Conservation (phyloP, 768 basidiomycete genomes). For the Mycena polygramma region DNA sequence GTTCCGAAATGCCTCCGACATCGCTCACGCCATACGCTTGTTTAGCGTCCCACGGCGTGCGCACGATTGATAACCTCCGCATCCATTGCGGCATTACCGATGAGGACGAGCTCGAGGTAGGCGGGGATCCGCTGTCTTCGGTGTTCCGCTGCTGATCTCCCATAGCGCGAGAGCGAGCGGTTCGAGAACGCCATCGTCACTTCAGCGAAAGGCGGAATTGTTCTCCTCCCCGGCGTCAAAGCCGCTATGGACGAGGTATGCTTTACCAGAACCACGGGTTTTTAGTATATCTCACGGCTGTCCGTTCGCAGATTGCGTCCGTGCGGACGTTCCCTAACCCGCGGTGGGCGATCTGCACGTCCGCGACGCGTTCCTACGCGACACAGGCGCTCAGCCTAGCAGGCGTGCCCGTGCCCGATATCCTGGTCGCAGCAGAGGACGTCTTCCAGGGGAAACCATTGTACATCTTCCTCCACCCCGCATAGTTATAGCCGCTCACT, state of each 20-base stretch:
- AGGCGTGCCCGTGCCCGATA: slow-evolving; percentile 76
- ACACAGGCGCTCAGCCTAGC: slow-evolving; percentile 75
- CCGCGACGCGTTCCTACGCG: slow-evolving; percentile 85
- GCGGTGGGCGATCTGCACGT: slow-evolving; percentile 90
- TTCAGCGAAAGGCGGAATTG: slow-evolving; percentile 72
- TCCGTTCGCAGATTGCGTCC: slow-evolving; percentile 50
- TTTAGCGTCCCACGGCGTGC: slow-evolving; percentile 83
- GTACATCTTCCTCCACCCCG: slow-evolving; percentile 48
- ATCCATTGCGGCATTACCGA: slow-evolving; percentile 79
- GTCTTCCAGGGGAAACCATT: slow-evolving; percentile 86
- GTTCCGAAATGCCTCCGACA: slow-evolving; percentile 18
- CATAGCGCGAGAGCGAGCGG: slow-evolving; percentile 77
- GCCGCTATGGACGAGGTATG: slow-evolving; percentile 69
- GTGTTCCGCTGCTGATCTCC: slow-evolving; percentile 17
- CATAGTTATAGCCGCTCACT: slow-evolving; percentile 12
- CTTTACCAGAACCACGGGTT: slow-evolving; percentile 3
- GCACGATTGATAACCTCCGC: slow-evolving; percentile 85
- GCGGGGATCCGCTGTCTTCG: slow-evolving; percentile 26
- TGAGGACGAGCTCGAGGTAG: slow-evolving; percentile 77
- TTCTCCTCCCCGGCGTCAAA: slow-evolving; percentile 79
- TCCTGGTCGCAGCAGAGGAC: slow-evolving; percentile 87
- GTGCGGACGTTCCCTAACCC: slow-evolving; percentile 63
- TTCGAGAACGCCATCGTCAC: slow-evolving; percentile 86
- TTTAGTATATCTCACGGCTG: background rate
- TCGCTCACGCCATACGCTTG: background rate